phyloP scores from a whole-genome alignment of 1,284 basidiomycete genomes.

The Meripilus lineatus region DNA sequence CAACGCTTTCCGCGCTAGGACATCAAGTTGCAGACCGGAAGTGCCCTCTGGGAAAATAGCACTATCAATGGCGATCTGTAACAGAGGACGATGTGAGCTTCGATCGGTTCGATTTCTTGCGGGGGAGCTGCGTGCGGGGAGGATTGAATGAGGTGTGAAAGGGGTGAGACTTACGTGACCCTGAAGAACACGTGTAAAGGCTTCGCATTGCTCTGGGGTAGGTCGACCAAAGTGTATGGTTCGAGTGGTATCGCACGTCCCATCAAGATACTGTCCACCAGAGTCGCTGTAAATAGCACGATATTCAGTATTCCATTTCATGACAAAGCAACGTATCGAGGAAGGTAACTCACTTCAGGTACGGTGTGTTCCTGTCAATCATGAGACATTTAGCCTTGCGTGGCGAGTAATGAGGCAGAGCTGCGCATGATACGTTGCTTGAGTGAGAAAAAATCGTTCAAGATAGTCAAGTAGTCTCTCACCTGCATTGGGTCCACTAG shows the following conservation, averaged over 20 bases:
- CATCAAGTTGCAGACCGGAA: slow-evolving; percentile 75
- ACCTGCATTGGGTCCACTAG: slow-evolving; percentile 83
- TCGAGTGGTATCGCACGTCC: slow-evolving; percentile 91
- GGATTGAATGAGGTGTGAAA: slow-evolving; percentile 16
- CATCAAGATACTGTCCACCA: slow-evolving; percentile 86
- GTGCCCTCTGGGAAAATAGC: slow-evolving; percentile 89
- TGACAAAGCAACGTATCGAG: slow-evolving; percentile 6
- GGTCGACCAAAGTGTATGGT: slow-evolving; percentile 88
- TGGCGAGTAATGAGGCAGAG: slow-evolving; percentile 91
- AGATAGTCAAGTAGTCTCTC: slow-evolving; percentile 15
- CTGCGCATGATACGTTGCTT: slow-evolving; percentile 33
- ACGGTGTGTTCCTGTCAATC: slow-evolving; percentile 79
- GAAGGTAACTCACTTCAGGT: slow-evolving; percentile 72
- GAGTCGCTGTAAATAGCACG: slow-evolving; percentile 58
- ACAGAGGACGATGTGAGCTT: slow-evolving; percentile 7
- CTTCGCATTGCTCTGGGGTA: slow-evolving; percentile 77
- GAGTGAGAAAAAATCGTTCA: slow-evolving; percentile 6
- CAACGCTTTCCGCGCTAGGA: slow-evolving; percentile 78
- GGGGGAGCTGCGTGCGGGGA: slow-evolving; percentile 9
- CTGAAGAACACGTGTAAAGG: slow-evolving; percentile 93
- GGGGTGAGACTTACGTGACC: slow-evolving; percentile 70
- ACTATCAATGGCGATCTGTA: slow-evolving; percentile 84
- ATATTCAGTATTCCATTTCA: slow-evolving; percentile 6
- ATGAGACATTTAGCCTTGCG: slow-evolving; percentile 63
- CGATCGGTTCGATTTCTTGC: no score